Evolutionary conservation across 768 basidiomycete species (phyloP).

Genomic region (Russula virescens): DNA sequence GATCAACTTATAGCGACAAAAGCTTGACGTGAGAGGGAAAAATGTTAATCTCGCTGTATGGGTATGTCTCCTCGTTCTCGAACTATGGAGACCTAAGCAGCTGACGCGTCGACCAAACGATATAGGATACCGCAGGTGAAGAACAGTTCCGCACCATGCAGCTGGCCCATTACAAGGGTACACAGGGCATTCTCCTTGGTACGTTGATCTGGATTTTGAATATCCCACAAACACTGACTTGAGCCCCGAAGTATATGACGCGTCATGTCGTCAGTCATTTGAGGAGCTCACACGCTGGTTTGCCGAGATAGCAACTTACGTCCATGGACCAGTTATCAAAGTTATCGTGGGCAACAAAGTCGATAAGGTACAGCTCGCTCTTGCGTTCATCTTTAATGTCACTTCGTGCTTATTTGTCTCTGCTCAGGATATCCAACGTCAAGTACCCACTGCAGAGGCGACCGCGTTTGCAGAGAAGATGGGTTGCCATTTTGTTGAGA

Average conservation of each 20-base stretch:
- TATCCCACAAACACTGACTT: neutral
- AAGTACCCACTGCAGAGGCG: constrained; percentile 76
- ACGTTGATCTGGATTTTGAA: constrained; percentile 10
- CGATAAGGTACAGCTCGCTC: constrained; percentile 58
- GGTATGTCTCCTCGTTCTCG: constrained; percentile 45
- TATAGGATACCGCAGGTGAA: constrained; percentile 89
- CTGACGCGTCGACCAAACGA: neutral
- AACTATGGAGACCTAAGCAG: neutral
- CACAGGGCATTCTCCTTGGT: constrained; percentile 78
- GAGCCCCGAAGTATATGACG: constrained; percentile 73
- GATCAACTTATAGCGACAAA: constrained; percentile 54
- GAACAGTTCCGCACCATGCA: constrained; percentile 95
- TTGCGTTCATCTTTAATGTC: neutral
- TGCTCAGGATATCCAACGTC: constrained; percentile 76
- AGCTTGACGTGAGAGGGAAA: constrained; percentile 77
- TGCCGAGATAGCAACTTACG: constrained; percentile 89
- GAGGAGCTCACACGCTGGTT: constrained; percentile 93
- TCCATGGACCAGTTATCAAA: constrained; percentile 77
- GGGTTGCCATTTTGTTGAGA: constrained; percentile 84
- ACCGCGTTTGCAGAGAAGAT: constrained; percentile 74
- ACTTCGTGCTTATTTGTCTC: neutral
- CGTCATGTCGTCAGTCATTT: constrained; percentile 85
- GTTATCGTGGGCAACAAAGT: constrained; percentile 94
- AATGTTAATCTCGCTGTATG: constrained; percentile 93
- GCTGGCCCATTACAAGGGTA: constrained; percentile 87